Evolutionary conservation across 495 filamentous ascomycete species (phyloP).

Genomic region (Chlorociboria aeruginascens): DNA sequence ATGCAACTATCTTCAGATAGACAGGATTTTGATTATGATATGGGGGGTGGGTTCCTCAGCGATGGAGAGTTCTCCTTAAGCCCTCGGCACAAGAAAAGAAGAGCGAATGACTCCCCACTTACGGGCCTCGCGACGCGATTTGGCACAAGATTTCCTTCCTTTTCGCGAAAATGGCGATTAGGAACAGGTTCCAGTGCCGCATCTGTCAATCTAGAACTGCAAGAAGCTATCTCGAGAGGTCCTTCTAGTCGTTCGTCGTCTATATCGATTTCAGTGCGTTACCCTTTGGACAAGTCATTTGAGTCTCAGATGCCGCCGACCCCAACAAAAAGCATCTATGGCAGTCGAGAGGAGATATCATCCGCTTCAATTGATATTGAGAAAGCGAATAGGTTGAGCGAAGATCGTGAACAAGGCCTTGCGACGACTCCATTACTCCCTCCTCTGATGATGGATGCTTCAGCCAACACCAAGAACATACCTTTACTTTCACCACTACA

Average conservation of each 20-base stretch:
- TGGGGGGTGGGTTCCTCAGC: constrained; percentile 43
- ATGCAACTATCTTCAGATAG: constrained; percentile 9
- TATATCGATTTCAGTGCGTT: constrained; percentile 44
- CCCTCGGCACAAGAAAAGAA: constrained; percentile 45
- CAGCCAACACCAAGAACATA: constrained; percentile 24
- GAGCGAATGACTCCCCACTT: constrained; percentile 53
- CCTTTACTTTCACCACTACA: constrained; percentile 65
- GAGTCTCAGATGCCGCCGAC: constrained; percentile 50
- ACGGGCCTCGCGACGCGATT: constrained; percentile 53
- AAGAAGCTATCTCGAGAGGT: constrained; percentile 23
- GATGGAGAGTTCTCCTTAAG: constrained; percentile 44
- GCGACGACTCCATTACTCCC: constrained; percentile 75
- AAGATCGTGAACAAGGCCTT: constrained; percentile 47
- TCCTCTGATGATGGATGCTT: constrained; percentile 54
- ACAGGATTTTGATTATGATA: constrained; percentile 41
- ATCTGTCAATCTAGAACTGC: constrained; percentile 19
- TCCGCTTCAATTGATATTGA: constrained; percentile 45
- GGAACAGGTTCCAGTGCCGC: constrained; percentile 28
- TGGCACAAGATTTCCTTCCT: constrained; percentile 58
- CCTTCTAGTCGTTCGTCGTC: constrained; percentile 61
- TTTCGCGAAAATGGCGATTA: constrained; percentile 36
- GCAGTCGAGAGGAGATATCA: constrained; percentile 25
- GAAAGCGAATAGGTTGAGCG: constrained; percentile 34
- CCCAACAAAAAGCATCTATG: constrained; percentile 51
- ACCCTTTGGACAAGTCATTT: constrained; percentile 33